Evolutionary conservation across 164 flowering plant species (phyloP).

Genomic region (Tetrastigma voinierianum): DNA sequence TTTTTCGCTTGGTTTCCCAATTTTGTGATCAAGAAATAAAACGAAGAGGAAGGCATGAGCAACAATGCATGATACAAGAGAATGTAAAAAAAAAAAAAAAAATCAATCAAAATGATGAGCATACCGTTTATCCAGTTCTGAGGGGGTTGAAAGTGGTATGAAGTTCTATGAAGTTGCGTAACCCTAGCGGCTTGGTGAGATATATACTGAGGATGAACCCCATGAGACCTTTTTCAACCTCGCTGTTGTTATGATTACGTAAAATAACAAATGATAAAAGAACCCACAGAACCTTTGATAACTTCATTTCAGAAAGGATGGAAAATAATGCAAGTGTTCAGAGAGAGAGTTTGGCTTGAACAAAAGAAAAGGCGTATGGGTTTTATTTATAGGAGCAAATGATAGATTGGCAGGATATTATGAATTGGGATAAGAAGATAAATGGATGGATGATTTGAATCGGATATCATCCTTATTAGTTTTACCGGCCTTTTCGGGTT

Average conservation of each 20-base stretch:
- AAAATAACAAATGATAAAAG: not conserved
- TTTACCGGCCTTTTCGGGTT: no score
- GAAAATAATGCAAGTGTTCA: no score
- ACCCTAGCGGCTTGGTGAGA: constrained; percentile 16
- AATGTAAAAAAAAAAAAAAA: not conserved
- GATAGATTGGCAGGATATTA: no score
- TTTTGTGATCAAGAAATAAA: no score
- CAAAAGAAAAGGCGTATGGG: not conserved
- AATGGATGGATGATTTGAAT: no score
- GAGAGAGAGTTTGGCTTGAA: not conserved
- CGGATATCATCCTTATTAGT: no score
- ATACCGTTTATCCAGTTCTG: constrained; percentile 63
- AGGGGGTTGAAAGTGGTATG: constrained; percentile 55
- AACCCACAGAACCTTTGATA: constrained; percentile 1
- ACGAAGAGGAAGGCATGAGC: no score
- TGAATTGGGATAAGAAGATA: no score
- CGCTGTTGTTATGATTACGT: constrained; percentile 6
- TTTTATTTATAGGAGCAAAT: no score
- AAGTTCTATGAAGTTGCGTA: constrained; percentile 34
- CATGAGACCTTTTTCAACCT: constrained; percentile 38
- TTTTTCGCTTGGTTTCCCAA: no score
- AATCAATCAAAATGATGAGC: not conserved
- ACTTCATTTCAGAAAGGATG: not conserved
- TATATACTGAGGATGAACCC: constrained; percentile 23
- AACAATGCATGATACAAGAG: no score